Conservation (phyloP, 164 flowering plant genomes). For the Kalanchoe fedtschenkoi region DNA sequence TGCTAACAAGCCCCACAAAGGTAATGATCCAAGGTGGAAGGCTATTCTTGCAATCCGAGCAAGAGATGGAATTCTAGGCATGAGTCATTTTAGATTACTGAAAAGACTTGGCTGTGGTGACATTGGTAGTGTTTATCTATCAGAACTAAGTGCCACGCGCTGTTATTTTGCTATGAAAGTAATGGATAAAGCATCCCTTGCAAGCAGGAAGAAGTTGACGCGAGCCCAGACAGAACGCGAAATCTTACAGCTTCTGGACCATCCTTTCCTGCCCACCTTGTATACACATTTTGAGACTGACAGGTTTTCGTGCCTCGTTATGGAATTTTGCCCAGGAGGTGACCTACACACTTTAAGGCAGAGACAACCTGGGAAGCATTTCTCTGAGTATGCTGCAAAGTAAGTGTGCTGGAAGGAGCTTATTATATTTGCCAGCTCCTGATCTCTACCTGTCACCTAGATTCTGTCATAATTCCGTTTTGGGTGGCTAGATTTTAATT, state of each 20-base stretch:
- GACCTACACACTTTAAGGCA: conserved; percentile 69
- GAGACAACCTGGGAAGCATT: conserved; percentile 67
- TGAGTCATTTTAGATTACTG: conserved; percentile 78
- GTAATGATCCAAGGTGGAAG: conserved; percentile 96
- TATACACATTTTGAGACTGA: conserved; percentile 76
- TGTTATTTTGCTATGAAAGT: conserved; percentile 74
- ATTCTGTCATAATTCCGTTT: too few relatives aligned
- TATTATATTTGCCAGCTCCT: neutral
- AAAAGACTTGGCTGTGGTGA: conserved; percentile 67
- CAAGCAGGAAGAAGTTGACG: conserved; percentile 56
- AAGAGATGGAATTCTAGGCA: conserved; percentile 79
- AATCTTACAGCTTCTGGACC: conserved; percentile 63
- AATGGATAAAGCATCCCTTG: conserved; percentile 75
- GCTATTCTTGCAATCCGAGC: conserved; percentile 78
- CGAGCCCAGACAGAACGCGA: conserved; percentile 75
- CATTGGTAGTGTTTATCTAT: conserved; percentile 70
- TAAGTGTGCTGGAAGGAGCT: conserved; percentile 41
- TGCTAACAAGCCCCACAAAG: conserved; percentile 93
- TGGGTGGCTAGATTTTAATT: too few relatives aligned
- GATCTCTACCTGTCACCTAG: too few relatives aligned
- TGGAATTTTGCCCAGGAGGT: conserved; percentile 79
- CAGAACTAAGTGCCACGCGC: conserved; percentile 57
- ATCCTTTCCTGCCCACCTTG: conserved; percentile 66
- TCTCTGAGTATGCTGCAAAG: conserved; percentile 67
- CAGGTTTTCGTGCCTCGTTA: conserved; percentile 64